Evolutionary conservation across 2,329 filamentous ascomycete species (phyloP), one percentile per base, ranked within the genome.

Genomic region (Aotearoamyces nothofagi): DNA sequence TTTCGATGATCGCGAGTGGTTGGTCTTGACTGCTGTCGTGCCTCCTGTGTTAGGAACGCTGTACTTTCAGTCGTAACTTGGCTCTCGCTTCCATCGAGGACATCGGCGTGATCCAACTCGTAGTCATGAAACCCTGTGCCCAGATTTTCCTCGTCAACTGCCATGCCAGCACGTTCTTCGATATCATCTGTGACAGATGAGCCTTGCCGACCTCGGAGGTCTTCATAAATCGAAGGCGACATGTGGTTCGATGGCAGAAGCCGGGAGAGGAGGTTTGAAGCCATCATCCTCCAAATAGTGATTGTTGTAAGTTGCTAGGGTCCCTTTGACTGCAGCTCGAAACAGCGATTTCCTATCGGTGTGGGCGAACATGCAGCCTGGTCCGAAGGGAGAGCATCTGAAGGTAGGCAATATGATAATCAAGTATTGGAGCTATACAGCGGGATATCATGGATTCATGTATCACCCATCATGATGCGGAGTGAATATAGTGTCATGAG

Each of bases 151-250:
- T 51, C 49, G 32, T 51, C 49, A 15, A 50, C 31, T 13, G 41
- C 43, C 28, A 50, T 30, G 5, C 45, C 46, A 10, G 43, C 45
- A 22, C 39, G 41, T 25, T 47, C 46, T 31, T 52, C 49, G 11
- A 50, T 20, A 29, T 52, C 49, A 17, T 40, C 42, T 28, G 19
- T 10, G 17, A 44, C 46, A 7, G 41, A 40, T 7, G 34, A 38
- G 23, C 43, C 46, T 23, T 50, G 46, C 15, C 47, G 45, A 22
- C 39, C 42, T 32, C 42, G 40, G 6, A 52, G 39, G 17, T 50
- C 48, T 17, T 52, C 46, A 32, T 52, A 52, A 17, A 52, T 50
- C 6, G 49, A 52, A n/a, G 45, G 40, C 4, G 38, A 41, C 19
- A 39, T 34, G 9, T 40, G 28, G 25, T 49, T 51, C 17, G 42